Evolutionary conservation across 129 eudicot species (phyloP).

Genomic region (Artemisia tridentata): DNA sequence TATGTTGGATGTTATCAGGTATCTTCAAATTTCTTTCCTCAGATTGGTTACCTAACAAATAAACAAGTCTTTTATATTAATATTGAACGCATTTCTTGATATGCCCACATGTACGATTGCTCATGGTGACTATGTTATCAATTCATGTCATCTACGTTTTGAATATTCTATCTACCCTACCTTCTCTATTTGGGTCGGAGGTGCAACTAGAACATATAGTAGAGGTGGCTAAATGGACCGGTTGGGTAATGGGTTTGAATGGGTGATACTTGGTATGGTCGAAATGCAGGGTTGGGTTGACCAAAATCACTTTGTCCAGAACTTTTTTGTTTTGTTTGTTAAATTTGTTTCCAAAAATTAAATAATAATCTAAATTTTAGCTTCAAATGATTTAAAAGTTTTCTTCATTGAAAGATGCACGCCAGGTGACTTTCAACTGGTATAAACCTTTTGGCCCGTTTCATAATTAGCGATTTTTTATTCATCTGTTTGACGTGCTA

Average conservation of each 20-base stretch:
- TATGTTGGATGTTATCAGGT: conserved; percentile 99
- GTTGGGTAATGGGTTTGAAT: no score
- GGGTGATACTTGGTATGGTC: no score
- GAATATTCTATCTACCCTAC: not conserved
- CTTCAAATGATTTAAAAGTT: no score
- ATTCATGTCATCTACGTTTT: not conserved
- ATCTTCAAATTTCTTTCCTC: conserved; percentile 4
- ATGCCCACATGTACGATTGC: not conserved
- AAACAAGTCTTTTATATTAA: not conserved
- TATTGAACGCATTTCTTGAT: not conserved
- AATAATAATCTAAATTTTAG: no score
- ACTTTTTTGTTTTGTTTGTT: no score
- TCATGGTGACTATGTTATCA: not conserved
- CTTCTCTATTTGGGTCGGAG: not conserved
- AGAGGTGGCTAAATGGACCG: no score
- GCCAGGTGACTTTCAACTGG: no score
- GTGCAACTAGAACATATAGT: no score
- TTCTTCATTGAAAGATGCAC: no score
- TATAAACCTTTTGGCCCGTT: not conserved
- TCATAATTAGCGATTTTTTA: not conserved
- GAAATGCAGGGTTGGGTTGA: no score
- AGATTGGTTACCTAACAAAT: not conserved
- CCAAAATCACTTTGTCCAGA: no score
- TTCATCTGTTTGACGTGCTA: not conserved
- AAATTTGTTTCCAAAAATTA: no score